Evolutionary conservation across 345 rosid genomes (phyloP).

Genomic region (Nephelium lappaceum): DNA sequence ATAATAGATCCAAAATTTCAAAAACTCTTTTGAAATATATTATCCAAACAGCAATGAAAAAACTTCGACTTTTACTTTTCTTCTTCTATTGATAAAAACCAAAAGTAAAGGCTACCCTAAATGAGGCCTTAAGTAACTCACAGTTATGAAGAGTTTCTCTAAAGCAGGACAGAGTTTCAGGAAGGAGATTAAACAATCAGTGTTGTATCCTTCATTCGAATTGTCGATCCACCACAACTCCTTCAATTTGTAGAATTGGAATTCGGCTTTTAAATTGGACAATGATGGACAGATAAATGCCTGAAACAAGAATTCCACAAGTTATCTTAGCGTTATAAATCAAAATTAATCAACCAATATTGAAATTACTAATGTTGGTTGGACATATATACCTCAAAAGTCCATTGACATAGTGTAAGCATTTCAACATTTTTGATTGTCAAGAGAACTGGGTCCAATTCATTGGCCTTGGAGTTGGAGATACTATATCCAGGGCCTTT

Average conservation of each 20-base stretch:
- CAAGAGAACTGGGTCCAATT: constrained; percentile 43
- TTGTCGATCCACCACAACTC: constrained; percentile 67
- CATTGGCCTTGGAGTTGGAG: constrained; percentile 28
- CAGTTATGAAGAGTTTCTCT: constrained; percentile 53
- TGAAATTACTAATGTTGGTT: not conserved
- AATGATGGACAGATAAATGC: constrained; percentile 48
- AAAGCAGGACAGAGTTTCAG: constrained; percentile 58
- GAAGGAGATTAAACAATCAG: constrained; percentile 41
- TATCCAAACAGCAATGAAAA: too few species aligned
- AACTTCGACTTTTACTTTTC: too few species aligned
- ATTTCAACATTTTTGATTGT: constrained; percentile 56
- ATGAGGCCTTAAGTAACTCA: constrained; percentile 24
- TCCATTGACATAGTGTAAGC: constrained; percentile 65
- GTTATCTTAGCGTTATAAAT: not conserved
- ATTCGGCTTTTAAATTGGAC: constrained; percentile 41
- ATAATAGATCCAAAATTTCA: too few species aligned
- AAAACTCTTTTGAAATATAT: too few species aligned
- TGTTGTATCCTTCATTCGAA: constrained; percentile 35
- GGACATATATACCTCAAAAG: constrained; percentile 46
- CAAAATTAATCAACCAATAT: not conserved
- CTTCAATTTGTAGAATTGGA: constrained; percentile 56
- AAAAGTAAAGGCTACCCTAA: too few species aligned
- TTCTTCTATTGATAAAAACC: too few species aligned
- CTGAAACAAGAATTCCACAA: constrained; percentile 32
- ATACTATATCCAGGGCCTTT: constrained; percentile 40